Percentiles rank a stretch among this genome's conserved stretches.
These are phyloP conservation scores for Termitomyces sp. DNA, from an alignment of 768 basidiomycete species.

Conservation along the genomic window DNA sequence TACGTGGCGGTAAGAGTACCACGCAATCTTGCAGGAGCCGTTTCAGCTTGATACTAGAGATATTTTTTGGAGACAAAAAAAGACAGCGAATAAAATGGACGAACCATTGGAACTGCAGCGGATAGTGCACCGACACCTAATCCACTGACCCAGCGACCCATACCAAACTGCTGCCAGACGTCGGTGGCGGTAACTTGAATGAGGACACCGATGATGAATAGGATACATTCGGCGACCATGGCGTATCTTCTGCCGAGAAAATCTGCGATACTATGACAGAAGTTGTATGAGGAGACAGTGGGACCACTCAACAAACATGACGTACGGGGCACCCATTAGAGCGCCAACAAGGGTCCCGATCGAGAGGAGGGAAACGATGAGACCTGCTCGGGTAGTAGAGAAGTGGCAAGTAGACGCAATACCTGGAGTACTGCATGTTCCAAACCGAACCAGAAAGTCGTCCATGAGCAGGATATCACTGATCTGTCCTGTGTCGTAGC, in stretches of 20 bases:
- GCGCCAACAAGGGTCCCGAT: constrained; percentile 69
- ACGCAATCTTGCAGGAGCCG: constrained; percentile 67
- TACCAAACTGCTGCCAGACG: constrained; percentile 64
- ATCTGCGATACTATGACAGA: constrained; percentile 49
- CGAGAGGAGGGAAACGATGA: constrained; percentile 68
- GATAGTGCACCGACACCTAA: constrained; percentile 66
- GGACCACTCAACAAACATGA: constrained; percentile 10
- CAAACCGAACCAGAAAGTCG: constrained; percentile 66
- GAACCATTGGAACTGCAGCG: constrained; percentile 63
- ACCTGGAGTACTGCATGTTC: constrained; percentile 38
- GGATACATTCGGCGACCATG: constrained; percentile 55
- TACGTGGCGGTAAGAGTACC: constrained; percentile 64
- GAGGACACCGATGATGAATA: constrained; percentile 61
- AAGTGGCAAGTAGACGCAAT: constrained; percentile 47
- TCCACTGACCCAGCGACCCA: constrained; percentile 65
- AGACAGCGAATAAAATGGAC: constrained; percentile 2
- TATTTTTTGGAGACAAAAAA: constrained; percentile 1
- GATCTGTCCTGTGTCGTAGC: constrained; percentile 77
- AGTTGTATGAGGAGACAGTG: not conserved
- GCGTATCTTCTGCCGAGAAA: constrained; percentile 62
- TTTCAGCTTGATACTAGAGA: constrained; percentile 63
- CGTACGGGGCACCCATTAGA: constrained; percentile 57
- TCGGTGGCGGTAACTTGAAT: constrained; percentile 48
- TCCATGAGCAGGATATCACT: constrained; percentile 72
- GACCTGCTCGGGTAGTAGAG: constrained; percentile 51